Percentiles rank a stretch among this genome's conserved stretches.
Evolutionary conservation across 2,329 filamentous ascomycete genomes (phyloP).

Genomic region (Mycosphaerella sp.): DNA sequence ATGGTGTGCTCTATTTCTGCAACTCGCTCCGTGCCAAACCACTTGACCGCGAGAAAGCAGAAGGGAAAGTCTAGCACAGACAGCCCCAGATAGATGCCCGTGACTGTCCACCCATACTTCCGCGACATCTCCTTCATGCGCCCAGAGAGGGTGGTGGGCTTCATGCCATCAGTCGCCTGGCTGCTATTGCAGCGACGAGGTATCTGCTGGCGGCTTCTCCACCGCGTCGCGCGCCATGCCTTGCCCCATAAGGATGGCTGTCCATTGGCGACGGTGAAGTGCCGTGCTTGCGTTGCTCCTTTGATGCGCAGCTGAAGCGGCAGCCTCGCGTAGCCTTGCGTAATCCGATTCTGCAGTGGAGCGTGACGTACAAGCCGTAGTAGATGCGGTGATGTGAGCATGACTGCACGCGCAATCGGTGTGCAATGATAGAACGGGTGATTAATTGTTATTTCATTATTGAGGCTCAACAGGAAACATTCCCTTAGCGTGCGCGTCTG

Average conservation of each 20-base stretch:
- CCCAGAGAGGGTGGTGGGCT: slow-evolving; percentile 45
- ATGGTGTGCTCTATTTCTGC: slow-evolving; percentile 67
- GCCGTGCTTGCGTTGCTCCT: slow-evolving; percentile 9
- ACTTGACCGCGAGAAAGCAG: slow-evolving; percentile 81
- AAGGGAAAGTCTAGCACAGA: slow-evolving; percentile 89
- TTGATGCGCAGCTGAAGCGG: slow-evolving; percentile 7
- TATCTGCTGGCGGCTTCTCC: slow-evolving; percentile 21
- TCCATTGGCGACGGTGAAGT: slow-evolving; percentile 10
- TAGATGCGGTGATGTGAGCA: slow-evolving; percentile 18
- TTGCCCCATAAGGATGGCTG: slow-evolving; percentile 4
- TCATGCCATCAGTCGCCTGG: slow-evolving; percentile 18
- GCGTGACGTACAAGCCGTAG: slow-evolving; percentile 16
- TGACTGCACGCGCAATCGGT: slow-evolving; percentile 9
- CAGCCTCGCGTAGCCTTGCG: slow-evolving; percentile 11
- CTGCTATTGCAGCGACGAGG: slow-evolving; percentile 36
- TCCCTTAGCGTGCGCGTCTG: no score
- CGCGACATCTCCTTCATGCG: slow-evolving; percentile 75
- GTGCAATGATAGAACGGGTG: no score
- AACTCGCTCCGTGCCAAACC: slow-evolving; percentile 79
- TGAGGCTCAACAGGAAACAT: no score
- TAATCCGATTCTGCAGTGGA: slow-evolving; percentile 11
- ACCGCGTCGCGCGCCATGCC: slow-evolving; percentile 18
- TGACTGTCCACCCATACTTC: slow-evolving; percentile 89
- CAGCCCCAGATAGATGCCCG: slow-evolving; percentile 82
- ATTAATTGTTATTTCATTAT: no score